Evolutionary conservation across 208 protist species (phyloP), one percentile per base, ranked within the genome.

Genomic region (Histomonas meleagridis): DNA sequence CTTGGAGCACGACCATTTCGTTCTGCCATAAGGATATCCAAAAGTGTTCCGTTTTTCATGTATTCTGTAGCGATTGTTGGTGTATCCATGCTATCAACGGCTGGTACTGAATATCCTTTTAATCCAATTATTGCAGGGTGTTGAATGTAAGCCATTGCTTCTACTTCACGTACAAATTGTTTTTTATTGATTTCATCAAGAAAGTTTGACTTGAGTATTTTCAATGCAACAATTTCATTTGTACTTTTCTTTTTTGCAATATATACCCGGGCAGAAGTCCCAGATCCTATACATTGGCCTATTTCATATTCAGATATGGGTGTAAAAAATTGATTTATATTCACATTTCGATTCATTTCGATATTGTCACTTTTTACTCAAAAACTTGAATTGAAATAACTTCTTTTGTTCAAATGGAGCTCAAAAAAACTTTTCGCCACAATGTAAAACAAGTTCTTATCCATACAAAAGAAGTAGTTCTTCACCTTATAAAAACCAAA

Each of bases 141-240:
- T 2, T 51, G 26, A 0, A 86, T 14, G 10, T 43, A 57, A 38
- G 35, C 46, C 76, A 86, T 86, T 18, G 46, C 32, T 1, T 46
- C 46, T 4, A 86, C 32, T 46, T 86, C 76, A 32, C 76, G 4
- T 4, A 51, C 46, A 55, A 86, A 86, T 46, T 51, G 43, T 16
- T 9, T 46, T 55, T 46, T 86, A 26, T 32, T 43, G 18, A 51
- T 86, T 38, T 86, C 46, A 26, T 43, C 12, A 4, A 18, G 23
- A n/a, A 86, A 86, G 55, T 86, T 86, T n/a, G 23, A 38, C 10
- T 86, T 43, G 38, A 86, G 55, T 86, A 51, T 55, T 46, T 86
- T 86, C 55, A 86, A 86, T 86, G 76, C 76, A 9, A 86, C 43
- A 10, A 86, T 86, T 86, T 86, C 46, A 4, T 86, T 51, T 49